A percentile compares a stretch with the other conserved stretches of the same genome.
phyloP scores from a whole-genome alignment of 2,329 filamentous ascomycete species.

The Arachnomyces sp. region DNA sequence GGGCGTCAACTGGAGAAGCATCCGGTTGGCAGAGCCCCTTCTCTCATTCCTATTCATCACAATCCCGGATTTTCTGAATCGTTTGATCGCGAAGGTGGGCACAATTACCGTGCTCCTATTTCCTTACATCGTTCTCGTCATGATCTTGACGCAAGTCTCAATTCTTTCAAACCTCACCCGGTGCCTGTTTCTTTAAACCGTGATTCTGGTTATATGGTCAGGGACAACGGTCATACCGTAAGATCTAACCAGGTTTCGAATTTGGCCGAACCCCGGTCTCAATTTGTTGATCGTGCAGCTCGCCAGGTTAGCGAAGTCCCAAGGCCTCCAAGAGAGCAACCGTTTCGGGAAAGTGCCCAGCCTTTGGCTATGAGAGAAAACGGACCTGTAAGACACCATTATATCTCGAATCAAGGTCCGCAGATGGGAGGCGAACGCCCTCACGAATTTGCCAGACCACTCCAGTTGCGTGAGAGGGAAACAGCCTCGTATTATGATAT shows the following conservation, averaged over 20 bases:
- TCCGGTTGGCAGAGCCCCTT: conserved; percentile 5
- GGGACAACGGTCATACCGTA: conserved; percentile 14
- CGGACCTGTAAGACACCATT: too few relatives aligned
- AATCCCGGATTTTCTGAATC: conserved; percentile 13
- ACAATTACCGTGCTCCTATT: conserved; percentile 13
- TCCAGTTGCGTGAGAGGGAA: conserved; percentile 21
- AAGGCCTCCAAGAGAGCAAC: too few relatives aligned
- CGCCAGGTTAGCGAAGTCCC: too few relatives aligned
- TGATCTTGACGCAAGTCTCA: conserved; percentile 8
- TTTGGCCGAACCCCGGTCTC: conserved; percentile 11
- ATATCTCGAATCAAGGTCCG: too few relatives aligned
- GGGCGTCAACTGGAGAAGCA: conserved; percentile 14
- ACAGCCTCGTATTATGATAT: conserved; percentile 14
- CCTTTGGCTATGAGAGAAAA: too few relatives aligned
- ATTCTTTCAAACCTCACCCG: conserved; percentile 3
- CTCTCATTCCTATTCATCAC: conserved; percentile 11
- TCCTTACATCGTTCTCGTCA: conserved; percentile 10
- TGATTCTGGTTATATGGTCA: conserved; percentile 12
- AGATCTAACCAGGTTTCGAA: conserved; percentile 12
- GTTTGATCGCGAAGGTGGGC: conserved; percentile 13
- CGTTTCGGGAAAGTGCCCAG: too few relatives aligned
- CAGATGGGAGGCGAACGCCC: conserved; percentile 5
- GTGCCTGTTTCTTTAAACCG: conserved; percentile 8
- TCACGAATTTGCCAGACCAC: conserved; percentile 29
- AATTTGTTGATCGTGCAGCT: conserved; percentile 4